These are phyloP conservation scores for Sisymbrium irio DNA, from an alignment of 345 rosid species.

Conservation along the genomic window DNA sequence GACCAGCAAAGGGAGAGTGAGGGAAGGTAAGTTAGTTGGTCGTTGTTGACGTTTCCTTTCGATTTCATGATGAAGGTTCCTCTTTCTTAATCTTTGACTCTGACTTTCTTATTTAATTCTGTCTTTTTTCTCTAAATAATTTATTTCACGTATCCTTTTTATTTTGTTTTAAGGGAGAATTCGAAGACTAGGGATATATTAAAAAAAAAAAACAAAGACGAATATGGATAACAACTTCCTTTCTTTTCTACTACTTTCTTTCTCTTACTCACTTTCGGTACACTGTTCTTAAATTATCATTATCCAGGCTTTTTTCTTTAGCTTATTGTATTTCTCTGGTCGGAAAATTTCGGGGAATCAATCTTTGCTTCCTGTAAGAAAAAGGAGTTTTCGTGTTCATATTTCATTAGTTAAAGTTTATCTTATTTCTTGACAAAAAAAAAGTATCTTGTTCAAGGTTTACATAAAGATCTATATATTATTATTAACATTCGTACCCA, in stretches of 20 bases:
- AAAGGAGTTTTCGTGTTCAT: constrained; percentile 32
- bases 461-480: background rate
- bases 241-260: constrained; percentile 15
- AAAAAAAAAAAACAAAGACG: background rate
- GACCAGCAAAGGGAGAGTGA: constrained; percentile 13
- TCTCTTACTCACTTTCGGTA: constrained; percentile 32
- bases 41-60: constrained; percentile 33
- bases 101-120: background rate
- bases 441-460: background rate
- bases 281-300: constrained; percentile 8
- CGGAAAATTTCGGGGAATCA: constrained; percentile 8
- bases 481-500: too few relatives aligned
- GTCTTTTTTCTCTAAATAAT: background rate
- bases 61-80: constrained; percentile 26
- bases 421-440: too few relatives aligned
- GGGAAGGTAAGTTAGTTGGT: constrained; percentile 41
- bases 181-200: background rate
- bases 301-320: constrained; percentile 11
- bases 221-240: background rate
- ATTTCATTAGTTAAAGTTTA: background rate
- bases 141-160: background rate
- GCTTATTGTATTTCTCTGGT: constrained; percentile 26
- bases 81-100: constrained; percentile 32
- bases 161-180: background rate
- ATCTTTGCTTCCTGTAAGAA: constrained; percentile 25